These are phyloP conservation scores for Melastoma malabathricum DNA, from an alignment of 345 rosid species.

Conservation along the genomic window DNA sequence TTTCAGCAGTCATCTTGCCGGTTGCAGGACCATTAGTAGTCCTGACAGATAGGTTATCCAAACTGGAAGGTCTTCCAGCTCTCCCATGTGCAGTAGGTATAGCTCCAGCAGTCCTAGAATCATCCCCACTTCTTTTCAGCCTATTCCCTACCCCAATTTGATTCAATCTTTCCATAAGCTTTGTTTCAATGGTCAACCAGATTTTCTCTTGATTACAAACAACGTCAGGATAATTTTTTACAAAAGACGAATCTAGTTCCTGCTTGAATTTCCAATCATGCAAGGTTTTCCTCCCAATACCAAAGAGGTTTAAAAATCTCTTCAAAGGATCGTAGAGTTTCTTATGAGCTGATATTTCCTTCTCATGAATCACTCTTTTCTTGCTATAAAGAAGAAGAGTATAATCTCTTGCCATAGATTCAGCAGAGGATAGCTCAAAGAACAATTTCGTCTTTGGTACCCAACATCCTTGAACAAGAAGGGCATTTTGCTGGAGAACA, in stretches of 20 bases:
- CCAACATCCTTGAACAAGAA: conserved; percentile 85
- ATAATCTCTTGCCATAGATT: conserved; percentile 36
- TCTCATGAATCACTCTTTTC: conserved; percentile 15
- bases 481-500: conserved; percentile 43
- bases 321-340: conserved; percentile 17
- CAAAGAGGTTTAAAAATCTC: conserved; percentile 24
- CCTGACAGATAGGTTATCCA: conserved; percentile 27
- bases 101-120: conserved; percentile 14
- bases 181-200: conserved; percentile 20
- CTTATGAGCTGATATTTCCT: conserved; percentile 11
- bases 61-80: conserved; percentile 19
- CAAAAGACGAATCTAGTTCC: conserved; percentile 26
- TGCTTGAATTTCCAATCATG: conserved; percentile 50
- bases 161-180: conserved; percentile 6
- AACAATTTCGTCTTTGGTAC: conserved; percentile 40
- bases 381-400: conserved; percentile 41
- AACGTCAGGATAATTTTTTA: conserved; percentile 29
- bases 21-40: conserved; percentile 12
- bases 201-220: conserved; percentile 25
- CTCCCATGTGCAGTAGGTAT: conserved; percentile 17
- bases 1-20: conserved; percentile 40
- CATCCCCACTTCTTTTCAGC: conserved; percentile 20
- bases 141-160: conserved; percentile 1
- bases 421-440: conserved; percentile 12
- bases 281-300: conserved; percentile 31